A percentile compares a stretch with the other conserved stretches of the same genome.
Conservation (phyloP, 2,329 filamentous ascomycete genomes). For the Fusarium drepaniforme region DNA sequence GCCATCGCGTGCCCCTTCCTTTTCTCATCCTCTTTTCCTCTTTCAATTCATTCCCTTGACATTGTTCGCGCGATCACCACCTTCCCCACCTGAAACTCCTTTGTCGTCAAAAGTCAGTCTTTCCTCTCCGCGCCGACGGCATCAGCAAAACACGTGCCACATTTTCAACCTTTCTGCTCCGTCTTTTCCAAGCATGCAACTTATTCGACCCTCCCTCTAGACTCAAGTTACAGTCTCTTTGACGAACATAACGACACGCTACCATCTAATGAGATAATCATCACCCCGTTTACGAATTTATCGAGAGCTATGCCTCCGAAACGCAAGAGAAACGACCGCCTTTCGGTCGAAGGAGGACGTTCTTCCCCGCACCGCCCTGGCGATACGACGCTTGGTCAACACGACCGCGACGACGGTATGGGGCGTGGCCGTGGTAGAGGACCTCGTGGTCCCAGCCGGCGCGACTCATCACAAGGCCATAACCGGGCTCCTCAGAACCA, state of each 20-base stretch:
- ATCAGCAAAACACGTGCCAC: constrained; percentile 26
- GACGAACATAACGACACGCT: constrained; percentile 15
- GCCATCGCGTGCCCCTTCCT: constrained; percentile 5
- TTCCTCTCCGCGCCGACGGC: constrained; percentile 38
- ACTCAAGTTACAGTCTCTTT: constrained; percentile 8
- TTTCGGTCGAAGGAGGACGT: constrained; percentile 61
- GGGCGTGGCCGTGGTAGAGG: constrained; percentile 61
- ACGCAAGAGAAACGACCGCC: constrained; percentile 69
- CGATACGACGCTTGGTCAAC: constrained; percentile 67
- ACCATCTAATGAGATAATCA: constrained; percentile 51
- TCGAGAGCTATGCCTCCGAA: constrained; percentile 66
- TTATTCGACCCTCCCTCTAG: constrained; percentile 32
- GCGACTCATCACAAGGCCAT: constrained; percentile 61
- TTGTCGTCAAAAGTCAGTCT: constrained; percentile 44
- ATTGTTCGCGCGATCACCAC: constrained; percentile 28
- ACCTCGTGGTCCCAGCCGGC: constrained; percentile 62
- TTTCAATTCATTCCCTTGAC: constrained; percentile 42
- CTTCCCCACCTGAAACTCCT: constrained; percentile 38
- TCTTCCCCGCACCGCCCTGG: constrained; percentile 73
- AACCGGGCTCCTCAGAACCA: constrained; percentile 44
- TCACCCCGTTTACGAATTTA: constrained; percentile 20
- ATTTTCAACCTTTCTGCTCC: constrained; percentile 13
- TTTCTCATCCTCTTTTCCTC: constrained; percentile 16
- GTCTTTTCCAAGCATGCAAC: constrained; percentile 18
- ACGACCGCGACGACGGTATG: constrained; percentile 66